Conservation (phyloP, 352 stramenopile species). For the Blastocystis sp. region DNA sequence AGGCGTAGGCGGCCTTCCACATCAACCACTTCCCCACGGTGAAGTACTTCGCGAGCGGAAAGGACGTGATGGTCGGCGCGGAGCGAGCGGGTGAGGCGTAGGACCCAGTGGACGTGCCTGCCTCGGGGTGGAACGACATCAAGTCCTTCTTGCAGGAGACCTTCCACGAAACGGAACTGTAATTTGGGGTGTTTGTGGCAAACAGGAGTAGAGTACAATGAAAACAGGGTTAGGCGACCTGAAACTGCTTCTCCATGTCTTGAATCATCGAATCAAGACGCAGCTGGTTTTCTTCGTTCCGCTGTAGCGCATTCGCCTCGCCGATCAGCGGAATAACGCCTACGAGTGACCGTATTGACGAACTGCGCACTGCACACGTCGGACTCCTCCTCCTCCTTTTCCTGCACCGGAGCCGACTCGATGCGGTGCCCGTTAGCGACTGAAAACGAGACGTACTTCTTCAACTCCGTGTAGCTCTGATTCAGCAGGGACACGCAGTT, state of each 20-base stretch:
- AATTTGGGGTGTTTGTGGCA: background rate
- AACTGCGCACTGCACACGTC: slow-evolving; percentile 5
- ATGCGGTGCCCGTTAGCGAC: slow-evolving; percentile 23
- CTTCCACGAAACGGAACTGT: slow-evolving; percentile 12
- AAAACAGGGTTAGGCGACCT: background rate
- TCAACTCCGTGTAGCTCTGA: slow-evolving; percentile 28
- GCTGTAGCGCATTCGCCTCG: background rate
- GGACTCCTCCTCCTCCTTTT: slow-evolving; percentile 14
- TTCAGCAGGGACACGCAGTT: slow-evolving; percentile 45
- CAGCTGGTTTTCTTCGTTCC: background rate
- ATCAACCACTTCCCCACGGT: slow-evolving; percentile 48
- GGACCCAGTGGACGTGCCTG: slow-evolving; percentile 21
- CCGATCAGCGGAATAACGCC: slow-evolving; percentile 49
- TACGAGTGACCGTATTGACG: background rate
- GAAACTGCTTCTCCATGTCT: slow-evolving; percentile 42
- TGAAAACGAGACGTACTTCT: slow-evolving; percentile 16
- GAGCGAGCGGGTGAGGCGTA: background rate
- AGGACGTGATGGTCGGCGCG: background rate
- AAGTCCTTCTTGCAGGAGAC: slow-evolving; percentile 7
- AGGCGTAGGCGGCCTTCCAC: slow-evolving; percentile 30
- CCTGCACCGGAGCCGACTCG: slow-evolving; percentile 7
- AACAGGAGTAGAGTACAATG: background rate
- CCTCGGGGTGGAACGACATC: slow-evolving; percentile 26
- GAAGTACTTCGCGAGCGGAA: slow-evolving; percentile 43
- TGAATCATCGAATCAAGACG: slow-evolving; percentile 55